Conservation (phyloP, 768 basidiomycete genomes). For the Albatrellus ellisii region DNA sequence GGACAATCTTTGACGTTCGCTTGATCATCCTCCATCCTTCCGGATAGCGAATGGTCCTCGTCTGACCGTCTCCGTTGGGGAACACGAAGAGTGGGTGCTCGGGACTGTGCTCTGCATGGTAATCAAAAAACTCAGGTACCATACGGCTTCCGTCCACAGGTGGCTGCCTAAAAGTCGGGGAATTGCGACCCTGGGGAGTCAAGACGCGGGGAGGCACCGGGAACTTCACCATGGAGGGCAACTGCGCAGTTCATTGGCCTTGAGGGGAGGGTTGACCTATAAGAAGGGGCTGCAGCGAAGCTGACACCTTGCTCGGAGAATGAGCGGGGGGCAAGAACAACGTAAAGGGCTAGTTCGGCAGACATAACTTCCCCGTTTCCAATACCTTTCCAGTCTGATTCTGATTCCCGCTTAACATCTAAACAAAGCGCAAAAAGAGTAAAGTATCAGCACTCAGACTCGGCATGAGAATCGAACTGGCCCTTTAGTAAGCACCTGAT, state of each 20-base stretch:
- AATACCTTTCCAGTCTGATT: neutral
- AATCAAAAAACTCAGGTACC: slow-evolving; percentile 24
- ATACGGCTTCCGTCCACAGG: slow-evolving; percentile 21
- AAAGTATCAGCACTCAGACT: too few species aligned
- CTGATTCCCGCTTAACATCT: too few species aligned
- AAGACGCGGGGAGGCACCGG: neutral
- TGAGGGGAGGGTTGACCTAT: neutral
- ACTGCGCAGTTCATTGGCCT: neutral
- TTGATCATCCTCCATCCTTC: slow-evolving; percentile 18
- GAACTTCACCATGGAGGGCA: neutral
- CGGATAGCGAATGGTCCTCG: slow-evolving; percentile 16
- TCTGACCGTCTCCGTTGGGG: slow-evolving; percentile 8
- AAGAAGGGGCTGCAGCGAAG: too few species aligned
- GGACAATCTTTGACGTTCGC: slow-evolving; percentile 15
- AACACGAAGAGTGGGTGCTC: slow-evolving; percentile 22
- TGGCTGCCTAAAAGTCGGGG: slow-evolving; percentile 18
- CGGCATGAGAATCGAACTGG: too few species aligned
- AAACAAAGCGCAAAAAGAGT: too few species aligned
- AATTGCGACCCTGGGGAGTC: neutral
- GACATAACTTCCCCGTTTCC: neutral
- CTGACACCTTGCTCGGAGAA: too few species aligned
- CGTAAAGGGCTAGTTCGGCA: neutral
- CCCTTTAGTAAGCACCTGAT: too few species aligned
- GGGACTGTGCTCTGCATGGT: slow-evolving; percentile 20
- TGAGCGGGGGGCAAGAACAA: neutral